Evolutionary conservation across 768 basidiomycete species (phyloP).

Genomic region (Phaffia tasmanica): DNA sequence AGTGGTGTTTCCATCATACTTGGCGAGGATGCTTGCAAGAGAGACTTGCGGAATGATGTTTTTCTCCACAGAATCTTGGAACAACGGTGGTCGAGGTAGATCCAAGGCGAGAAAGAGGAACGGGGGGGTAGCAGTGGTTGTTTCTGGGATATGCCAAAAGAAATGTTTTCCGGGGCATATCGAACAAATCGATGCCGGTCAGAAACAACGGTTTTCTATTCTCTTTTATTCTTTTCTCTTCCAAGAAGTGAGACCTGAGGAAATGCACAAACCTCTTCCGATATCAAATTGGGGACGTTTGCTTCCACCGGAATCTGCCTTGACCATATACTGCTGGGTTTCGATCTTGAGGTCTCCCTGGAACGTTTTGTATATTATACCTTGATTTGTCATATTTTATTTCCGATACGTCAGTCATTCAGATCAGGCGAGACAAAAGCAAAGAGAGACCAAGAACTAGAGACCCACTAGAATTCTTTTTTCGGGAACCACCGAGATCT

Average conservation of each 20-base stretch:
- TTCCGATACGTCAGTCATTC: slow-evolving; percentile 24
- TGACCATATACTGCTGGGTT: slow-evolving; percentile 82
- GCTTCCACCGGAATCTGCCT: slow-evolving; percentile 59
- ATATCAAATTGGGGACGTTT: slow-evolving; percentile 87
- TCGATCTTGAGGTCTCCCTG: slow-evolving; percentile 89
- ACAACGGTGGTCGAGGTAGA: slow-evolving; percentile 91
- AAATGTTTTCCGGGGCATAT: not conserved
- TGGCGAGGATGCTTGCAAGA: slow-evolving; percentile 74
- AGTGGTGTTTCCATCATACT: slow-evolving; percentile 84
- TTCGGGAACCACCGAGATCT: slow-evolving; percentile 90
- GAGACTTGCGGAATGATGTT: slow-evolving; percentile 98
- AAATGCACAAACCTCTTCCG: slow-evolving; percentile 59
- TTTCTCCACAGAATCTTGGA: slow-evolving; percentile 91
- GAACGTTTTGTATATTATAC: slow-evolving; percentile 83
- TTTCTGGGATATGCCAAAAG: slow-evolving; percentile 44
- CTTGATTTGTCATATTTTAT: slow-evolving; percentile 39
- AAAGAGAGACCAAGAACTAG: not conserved
- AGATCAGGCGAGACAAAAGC: slow-evolving; percentile 7
- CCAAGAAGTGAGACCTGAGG: not conserved
- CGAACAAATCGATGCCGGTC: not conserved
- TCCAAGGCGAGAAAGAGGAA: slow-evolving; percentile 94
- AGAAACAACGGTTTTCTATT: too few species aligned
- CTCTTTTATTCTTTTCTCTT: too few species aligned
- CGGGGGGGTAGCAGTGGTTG: slow-evolving; percentile 70
- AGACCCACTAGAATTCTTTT: slow-evolving; percentile 70